Percentiles rank a stretch among this genome's conserved stretches.
Conservation (phyloP, 805 yeast genomes). For the Yamadazyma nakazawae region DNA sequence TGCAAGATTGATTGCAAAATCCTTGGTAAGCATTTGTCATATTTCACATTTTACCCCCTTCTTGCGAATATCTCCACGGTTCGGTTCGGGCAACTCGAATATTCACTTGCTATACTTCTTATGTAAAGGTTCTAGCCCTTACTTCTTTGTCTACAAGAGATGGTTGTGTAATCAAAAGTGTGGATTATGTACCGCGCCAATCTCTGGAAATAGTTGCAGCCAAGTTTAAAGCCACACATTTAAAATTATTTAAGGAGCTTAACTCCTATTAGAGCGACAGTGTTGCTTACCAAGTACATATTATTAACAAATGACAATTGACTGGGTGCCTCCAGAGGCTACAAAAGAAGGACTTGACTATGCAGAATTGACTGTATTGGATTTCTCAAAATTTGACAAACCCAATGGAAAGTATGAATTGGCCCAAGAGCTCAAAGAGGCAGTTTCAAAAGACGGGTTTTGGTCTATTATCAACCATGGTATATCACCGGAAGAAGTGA, state of each 20-base stretch:
- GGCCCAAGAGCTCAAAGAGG: conserved; percentile 24
- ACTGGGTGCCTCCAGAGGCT: conserved; percentile 24
- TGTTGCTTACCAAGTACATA: not conserved
- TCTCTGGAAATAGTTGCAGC: not conserved
- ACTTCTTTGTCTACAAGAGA: not conserved
- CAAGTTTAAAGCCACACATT: conserved; percentile 1
- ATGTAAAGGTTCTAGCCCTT: not conserved
- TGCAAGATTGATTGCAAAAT: not conserved
- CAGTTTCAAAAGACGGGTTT: conserved; percentile 30
- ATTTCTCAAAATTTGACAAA: conserved; percentile 24
- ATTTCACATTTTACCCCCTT: not conserved
- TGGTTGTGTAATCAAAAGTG: not conserved
- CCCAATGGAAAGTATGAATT: conserved; percentile 24
- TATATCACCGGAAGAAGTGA: conserved; percentile 22
- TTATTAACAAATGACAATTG: conserved; percentile 6
- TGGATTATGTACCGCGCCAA: conserved; percentile 1
- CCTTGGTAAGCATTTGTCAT: not conserved
- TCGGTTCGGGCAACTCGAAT: not conserved
- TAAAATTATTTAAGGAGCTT: not conserved
- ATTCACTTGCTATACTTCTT: not conserved
- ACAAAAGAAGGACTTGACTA: conserved; percentile 27
- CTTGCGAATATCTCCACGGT: not conserved
- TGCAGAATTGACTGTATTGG: conserved; percentile 29
- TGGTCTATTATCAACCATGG: conserved; percentile 28
- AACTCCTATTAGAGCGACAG: not conserved